Evolutionary conservation across 768 basidiomycete species (phyloP), one percentile per base, ranked within the genome.

Genomic region (Phylloporus sp.): DNA sequence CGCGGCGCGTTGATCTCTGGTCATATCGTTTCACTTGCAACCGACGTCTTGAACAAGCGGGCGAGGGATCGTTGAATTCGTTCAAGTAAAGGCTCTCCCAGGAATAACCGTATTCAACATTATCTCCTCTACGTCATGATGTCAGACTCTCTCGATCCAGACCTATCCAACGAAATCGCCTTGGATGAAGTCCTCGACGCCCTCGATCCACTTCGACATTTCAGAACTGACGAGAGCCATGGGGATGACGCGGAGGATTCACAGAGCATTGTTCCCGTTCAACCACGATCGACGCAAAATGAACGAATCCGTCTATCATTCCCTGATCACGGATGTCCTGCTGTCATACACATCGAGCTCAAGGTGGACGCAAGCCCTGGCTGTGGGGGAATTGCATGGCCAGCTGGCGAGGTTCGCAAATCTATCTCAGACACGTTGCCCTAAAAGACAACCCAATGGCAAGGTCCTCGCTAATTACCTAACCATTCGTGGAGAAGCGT

Each of bases 381-480:
- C 1, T 96, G 93, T 63, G 93, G 93, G 13, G 93, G 93, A 5
- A 78, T 93, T 31, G 82, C 88, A 3, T 95, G 93, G 93, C 90
- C 90, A 5, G 89, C 92, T 8, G 93, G 91, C 55, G 81, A 90
- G 78, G 91, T 91, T 55, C 55, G 70, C 63, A 29, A 32, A 33
- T 46, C 39, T 28, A 32, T 52, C 38, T 48, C 29, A 15, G 4
- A 21, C n/a, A 32, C 26, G 31, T 29, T 17, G 37, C 15, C 33
- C 36, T 58, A 28, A 29, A 40, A 9, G 11, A 22, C 24, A 11
- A 26, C 18, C 33, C 39, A 14, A 42, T 44, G 26, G 10, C 56
- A 95, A n/a, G 91, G 82, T 93, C 24, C 73, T 96, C 6, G 79
- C 89, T 9, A 76, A 71, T 35, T 93, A 94, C 64, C 71, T 96